Evolutionary conservation across 306 rosid genomes (phyloP).

Genomic region (Corylus avellana): DNA sequence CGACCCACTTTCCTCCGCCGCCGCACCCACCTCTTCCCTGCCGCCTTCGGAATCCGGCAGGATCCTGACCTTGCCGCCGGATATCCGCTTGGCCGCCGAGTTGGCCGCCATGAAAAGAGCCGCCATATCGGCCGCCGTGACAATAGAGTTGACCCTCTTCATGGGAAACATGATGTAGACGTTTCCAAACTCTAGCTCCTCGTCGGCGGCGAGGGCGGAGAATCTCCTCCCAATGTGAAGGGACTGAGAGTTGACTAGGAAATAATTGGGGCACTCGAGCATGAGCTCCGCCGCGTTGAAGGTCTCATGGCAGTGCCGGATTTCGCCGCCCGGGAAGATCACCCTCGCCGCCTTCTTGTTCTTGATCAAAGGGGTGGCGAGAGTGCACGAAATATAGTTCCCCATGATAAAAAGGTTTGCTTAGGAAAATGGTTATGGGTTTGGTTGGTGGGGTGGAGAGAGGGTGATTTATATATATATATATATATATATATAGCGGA

Average conservation of each 20-base stretch:
- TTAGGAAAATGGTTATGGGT: background rate
- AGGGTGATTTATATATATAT: conserved; percentile 4
- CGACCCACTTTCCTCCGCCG: background rate
- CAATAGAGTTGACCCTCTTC: conserved; percentile 62
- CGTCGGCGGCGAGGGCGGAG: conserved; percentile 75
- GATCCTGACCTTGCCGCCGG: conserved; percentile 46
- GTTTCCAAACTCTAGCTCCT: conserved; percentile 69
- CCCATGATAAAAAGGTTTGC: conserved; percentile 51
- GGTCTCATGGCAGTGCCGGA: conserved; percentile 52
- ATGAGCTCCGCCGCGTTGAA: conserved; percentile 87
- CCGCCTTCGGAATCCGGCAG: conserved; percentile 35
- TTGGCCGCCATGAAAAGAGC: conserved; percentile 71
- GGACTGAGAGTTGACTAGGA: conserved; percentile 55
- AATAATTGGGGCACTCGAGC: conserved; percentile 67
- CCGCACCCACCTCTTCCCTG: background rate
- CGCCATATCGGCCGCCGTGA: conserved; percentile 76
- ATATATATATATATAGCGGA: background rate
- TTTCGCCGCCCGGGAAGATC: conserved; percentile 73
- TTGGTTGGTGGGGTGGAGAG: conserved; percentile 3
- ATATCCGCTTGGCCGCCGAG: conserved; percentile 66
- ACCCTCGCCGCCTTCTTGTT: conserved; percentile 60
- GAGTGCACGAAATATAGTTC: conserved; percentile 71
- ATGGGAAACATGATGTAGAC: conserved; percentile 79
- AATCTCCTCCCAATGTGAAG: conserved; percentile 73
- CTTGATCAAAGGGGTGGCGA: conserved; percentile 66